Evolutionary conservation across 225 moss, liverwort and hornwort genomes (phyloP).

Genomic region (Marchantia paleacea): DNA sequence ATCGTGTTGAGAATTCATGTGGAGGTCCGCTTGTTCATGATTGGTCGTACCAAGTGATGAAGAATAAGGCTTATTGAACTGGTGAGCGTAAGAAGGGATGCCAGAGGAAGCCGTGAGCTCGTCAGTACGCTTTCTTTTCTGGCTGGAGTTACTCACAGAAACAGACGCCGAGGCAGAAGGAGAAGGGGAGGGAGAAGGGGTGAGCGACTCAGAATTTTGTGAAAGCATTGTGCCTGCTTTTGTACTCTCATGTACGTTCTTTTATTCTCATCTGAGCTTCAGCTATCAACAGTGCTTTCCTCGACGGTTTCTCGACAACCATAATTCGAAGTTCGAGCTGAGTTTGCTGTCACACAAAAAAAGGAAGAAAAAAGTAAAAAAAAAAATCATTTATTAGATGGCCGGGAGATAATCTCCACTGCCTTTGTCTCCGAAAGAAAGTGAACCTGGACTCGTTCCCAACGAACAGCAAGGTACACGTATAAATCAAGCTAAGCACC

Average conservation of each 20-base stretch:
- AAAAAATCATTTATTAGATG: too few relatives aligned
- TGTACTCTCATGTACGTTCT: not conserved
- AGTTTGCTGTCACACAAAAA: not conserved
- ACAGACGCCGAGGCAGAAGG: slow-evolving; percentile 47
- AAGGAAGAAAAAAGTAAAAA: too few relatives aligned
- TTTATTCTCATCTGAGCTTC: not conserved
- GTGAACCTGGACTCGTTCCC: too few relatives aligned
- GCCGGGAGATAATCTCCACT: too few relatives aligned
- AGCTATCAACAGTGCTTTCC: not conserved
- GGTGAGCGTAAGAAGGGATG: slow-evolving; percentile 34
- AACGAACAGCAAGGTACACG: too few relatives aligned
- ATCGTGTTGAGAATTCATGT: slow-evolving; percentile 45
- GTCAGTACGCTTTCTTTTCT: slow-evolving; percentile 45
- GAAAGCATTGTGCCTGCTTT: slow-evolving; percentile 37
- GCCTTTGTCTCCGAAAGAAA: too few relatives aligned
- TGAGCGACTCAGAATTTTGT: slow-evolving; percentile 43
- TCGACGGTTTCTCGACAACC: not conserved
- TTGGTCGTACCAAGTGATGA: slow-evolving; percentile 29
- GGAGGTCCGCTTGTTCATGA: slow-evolving; percentile 36
- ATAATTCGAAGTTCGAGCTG: not conserved
- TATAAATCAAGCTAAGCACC: too few relatives aligned
- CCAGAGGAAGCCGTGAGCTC: slow-evolving; percentile 38
- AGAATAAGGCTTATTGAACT: slow-evolving; percentile 36
- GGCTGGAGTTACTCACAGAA: slow-evolving; percentile 37
- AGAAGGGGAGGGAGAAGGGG: slow-evolving; percentile 46